These are phyloP conservation scores for Kodamaea sagamina DNA, from an alignment of 805 yeast species.

Conservation along the genomic window DNA sequence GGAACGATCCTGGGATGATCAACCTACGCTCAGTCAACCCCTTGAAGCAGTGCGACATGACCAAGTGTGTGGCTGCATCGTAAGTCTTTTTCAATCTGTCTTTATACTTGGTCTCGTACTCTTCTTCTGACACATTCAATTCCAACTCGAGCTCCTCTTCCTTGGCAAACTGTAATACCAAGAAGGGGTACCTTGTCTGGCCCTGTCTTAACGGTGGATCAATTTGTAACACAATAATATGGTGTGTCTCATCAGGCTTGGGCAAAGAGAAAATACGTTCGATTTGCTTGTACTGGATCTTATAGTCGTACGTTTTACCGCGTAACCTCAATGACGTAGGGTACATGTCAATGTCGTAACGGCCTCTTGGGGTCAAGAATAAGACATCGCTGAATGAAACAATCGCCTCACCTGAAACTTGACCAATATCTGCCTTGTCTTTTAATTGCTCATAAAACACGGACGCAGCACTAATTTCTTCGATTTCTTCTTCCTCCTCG, in stretches of 20 bases:
- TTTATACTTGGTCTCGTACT: conserved; percentile 72
- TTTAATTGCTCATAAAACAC: conserved; percentile 87
- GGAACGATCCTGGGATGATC: conserved; percentile 80
- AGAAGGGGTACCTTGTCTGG: conserved; percentile 91
- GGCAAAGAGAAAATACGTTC: conserved; percentile 92
- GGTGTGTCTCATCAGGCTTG: conserved; percentile 90
- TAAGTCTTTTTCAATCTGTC: conserved; percentile 73
- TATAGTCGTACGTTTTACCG: conserved; percentile 97
- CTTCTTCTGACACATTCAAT: conserved; percentile 80
- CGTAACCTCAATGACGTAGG: conserved; percentile 83
- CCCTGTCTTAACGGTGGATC: conserved; percentile 99
- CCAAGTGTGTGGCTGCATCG: conserved; percentile 83
- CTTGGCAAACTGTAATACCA: conserved; percentile 83
- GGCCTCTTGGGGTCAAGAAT: conserved; percentile 97
- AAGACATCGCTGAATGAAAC: conserved; percentile 89
- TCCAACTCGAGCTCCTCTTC: conserved; percentile 93
- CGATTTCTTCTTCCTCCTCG: conserved; percentile 19
- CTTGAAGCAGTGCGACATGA: conserved; percentile 81
- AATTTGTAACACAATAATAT: conserved; percentile 81
- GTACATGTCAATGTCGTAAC: conserved; percentile 95
- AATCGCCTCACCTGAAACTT: conserved; percentile 90
- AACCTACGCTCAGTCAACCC: conserved; percentile 89
- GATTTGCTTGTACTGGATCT: conserved; percentile 84
- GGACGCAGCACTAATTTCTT: conserved; percentile 71
- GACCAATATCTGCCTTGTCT: conserved; percentile 93